These are phyloP conservation scores for Leucocoprinus sp. DNA, from an alignment of 768 basidiomycete genomes.

Conservation along the genomic window DNA sequence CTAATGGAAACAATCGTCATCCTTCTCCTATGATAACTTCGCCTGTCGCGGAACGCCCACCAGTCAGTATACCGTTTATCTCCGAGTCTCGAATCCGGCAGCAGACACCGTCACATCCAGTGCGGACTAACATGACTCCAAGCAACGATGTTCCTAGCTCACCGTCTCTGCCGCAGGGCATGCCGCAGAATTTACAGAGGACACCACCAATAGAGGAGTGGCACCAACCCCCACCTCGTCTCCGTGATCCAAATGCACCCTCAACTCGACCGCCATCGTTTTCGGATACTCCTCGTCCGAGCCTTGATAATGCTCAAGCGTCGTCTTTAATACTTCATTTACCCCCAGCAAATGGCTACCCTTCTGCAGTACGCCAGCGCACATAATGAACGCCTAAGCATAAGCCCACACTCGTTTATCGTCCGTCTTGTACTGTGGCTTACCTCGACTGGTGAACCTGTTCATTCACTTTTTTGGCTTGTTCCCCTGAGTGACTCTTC, in stretches of 20 bases:
- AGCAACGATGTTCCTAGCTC: constrained; percentile 31
- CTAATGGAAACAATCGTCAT: constrained; percentile 35
- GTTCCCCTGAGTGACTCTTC: neutral
- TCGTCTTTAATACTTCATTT: constrained; percentile 19
- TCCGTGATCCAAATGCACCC: constrained; percentile 26
- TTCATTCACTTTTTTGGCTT: neutral
- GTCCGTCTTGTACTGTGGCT: neutral
- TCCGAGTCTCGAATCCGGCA: constrained; percentile 25
- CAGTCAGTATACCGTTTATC: constrained; percentile 29
- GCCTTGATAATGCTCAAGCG: constrained; percentile 31
- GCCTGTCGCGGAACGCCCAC: constrained; percentile 40
- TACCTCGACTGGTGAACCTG: constrained; percentile 3
- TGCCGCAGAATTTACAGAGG: constrained; percentile 33
- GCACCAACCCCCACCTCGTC: constrained; percentile 29
- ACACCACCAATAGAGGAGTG: constrained; percentile 36
- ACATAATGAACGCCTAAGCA: constrained; percentile 17
- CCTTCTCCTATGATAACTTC: constrained; percentile 25
- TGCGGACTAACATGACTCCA: constrained; percentile 32
- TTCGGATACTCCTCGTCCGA: constrained; percentile 36
- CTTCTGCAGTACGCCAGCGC: constrained; percentile 42
- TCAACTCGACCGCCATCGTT: constrained; percentile 44
- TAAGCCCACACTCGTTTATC: neutral
- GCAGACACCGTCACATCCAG: constrained; percentile 25
- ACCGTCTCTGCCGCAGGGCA: constrained; percentile 39
- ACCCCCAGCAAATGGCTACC: constrained; percentile 40